Evolutionary conservation across 2,329 filamentous ascomycete species (phyloP).

Genomic region (Drechslerella stenobrocha): DNA sequence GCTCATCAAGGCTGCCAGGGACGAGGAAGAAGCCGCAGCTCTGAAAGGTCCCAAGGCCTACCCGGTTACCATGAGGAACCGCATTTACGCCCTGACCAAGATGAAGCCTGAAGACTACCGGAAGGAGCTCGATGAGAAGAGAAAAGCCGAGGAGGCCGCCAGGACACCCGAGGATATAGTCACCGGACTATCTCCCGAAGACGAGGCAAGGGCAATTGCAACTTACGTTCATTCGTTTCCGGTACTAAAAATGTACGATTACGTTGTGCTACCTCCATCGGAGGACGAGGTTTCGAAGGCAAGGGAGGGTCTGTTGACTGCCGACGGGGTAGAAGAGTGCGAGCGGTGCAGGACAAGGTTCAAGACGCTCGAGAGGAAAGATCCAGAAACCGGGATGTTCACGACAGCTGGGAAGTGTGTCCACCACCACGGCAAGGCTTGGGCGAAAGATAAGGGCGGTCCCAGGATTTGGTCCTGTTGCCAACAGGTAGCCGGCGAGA

Average conservation of each 20-base stretch:
- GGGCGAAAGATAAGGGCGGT: conserved; percentile 59
- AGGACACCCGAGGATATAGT: conserved; percentile 58
- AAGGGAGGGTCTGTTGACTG: conserved; percentile 66
- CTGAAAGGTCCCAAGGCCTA: conserved; percentile 72
- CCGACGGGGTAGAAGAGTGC: conserved; percentile 81
- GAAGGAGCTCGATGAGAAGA: conserved; percentile 60
- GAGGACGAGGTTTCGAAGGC: conserved; percentile 69
- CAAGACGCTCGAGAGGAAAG: conserved; percentile 80
- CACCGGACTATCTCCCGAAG: conserved; percentile 68
- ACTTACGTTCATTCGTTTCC: conserved; percentile 68
- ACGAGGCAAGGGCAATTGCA: conserved; percentile 70
- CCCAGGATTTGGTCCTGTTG: conserved; percentile 77
- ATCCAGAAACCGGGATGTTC: conserved; percentile 72
- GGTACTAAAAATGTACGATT: conserved; percentile 70
- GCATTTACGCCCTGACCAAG: conserved; percentile 73
- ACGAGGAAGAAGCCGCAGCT: conserved; percentile 78
- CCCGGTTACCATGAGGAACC: conserved; percentile 78
- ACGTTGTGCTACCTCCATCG: conserved; percentile 70
- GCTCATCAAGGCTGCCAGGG: conserved; percentile 69
- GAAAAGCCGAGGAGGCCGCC: conserved; percentile 50
- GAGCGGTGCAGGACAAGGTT: conserved; percentile 85
- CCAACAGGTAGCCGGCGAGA: conserved; percentile 71
- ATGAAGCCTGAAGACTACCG: conserved; percentile 75
- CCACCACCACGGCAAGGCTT: conserved; percentile 76
- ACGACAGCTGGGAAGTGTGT: conserved; percentile 76